Conservation (phyloP, 164 flowering plant species). For the Tinospora cordifolia region DNA sequence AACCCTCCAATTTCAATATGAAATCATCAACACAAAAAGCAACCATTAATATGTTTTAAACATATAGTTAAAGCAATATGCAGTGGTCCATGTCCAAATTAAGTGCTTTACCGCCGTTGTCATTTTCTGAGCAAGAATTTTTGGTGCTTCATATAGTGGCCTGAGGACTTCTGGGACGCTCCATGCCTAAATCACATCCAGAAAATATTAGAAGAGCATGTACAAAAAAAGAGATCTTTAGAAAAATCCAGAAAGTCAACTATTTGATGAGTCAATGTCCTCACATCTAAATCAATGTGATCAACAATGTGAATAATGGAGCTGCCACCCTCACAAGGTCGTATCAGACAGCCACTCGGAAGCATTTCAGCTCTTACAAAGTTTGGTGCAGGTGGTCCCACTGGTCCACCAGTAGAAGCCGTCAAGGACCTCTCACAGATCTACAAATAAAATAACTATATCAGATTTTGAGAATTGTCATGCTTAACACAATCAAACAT, state of each 20-base stretch:
- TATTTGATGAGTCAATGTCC: background rate
- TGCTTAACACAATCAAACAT: background rate
- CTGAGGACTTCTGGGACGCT: conserved; percentile 78
- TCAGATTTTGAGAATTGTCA: background rate
- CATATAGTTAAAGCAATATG: background rate
- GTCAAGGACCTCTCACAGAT: conserved; percentile 79
- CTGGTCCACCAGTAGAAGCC: conserved; percentile 59
- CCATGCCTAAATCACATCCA: conserved; percentile 31
- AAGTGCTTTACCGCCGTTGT: conserved; percentile 57
- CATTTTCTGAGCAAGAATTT: conserved; percentile 70
- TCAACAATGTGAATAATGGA: conserved; percentile 80
- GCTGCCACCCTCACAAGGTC: conserved; percentile 88
- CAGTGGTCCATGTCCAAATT: background rate
- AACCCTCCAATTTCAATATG: background rate
- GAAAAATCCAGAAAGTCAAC: background rate
- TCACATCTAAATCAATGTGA: conserved; percentile 74
- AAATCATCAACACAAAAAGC: background rate
- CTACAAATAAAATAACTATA: conserved; percentile 27
- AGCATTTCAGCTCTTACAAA: conserved; percentile 72
- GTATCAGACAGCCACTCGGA: conserved; percentile 70
- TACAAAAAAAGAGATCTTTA: background rate
- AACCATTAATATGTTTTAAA: background rate
- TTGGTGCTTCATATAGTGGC: conserved; percentile 77
- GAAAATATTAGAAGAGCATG: background rate
- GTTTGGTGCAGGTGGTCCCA: conserved; percentile 45